These are phyloP conservation scores for Spongiforma sp. DNA, from an alignment of 1,284 basidiomycete genomes.

Conservation along the genomic window DNA sequence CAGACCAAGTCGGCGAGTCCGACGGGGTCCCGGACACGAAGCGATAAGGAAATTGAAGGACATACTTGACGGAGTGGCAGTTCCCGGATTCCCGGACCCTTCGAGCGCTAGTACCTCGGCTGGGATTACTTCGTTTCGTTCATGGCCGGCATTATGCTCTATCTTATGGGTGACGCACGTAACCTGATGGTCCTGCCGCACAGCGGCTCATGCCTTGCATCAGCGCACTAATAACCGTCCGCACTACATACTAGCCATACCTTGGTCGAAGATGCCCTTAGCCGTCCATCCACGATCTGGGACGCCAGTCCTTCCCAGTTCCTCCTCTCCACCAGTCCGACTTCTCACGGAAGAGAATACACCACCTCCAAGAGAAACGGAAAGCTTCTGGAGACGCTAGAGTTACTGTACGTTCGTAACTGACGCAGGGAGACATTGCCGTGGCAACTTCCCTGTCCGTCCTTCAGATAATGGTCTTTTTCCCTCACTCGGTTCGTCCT, in stretches of 20 bases:
- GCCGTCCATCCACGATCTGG: slow-evolving; percentile 52
- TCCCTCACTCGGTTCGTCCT: no score
- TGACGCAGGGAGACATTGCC: no score
- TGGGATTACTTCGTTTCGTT: slow-evolving; percentile 63
- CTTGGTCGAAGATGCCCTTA: slow-evolving; percentile 58
- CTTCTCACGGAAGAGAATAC: slow-evolving; percentile 54
- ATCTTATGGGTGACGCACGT: slow-evolving; percentile 61
- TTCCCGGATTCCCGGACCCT: no score
- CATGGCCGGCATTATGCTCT: slow-evolving; percentile 59
- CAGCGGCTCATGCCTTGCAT: slow-evolving; percentile 60
- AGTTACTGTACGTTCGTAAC: no score
- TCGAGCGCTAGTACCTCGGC: slow-evolving; percentile 59
- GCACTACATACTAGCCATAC: slow-evolving; percentile 57
- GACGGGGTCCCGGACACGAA: no score
- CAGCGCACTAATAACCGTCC: slow-evolving; percentile 53
- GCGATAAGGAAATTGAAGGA: no score
- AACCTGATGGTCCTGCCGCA: slow-evolving; percentile 55
- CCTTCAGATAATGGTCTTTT: no score
- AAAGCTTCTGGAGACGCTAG: no score
- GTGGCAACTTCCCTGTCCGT: no score
- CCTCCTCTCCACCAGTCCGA: slow-evolving; percentile 65
- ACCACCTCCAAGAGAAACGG: slow-evolving; percentile 27
- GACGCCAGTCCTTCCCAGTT: slow-evolving; percentile 44
- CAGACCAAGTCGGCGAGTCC: no score
- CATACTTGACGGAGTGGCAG: no score